These are phyloP conservation scores for Boletus edulis DNA, from an alignment of 768 basidiomycete species.

Conservation along the genomic window DNA sequence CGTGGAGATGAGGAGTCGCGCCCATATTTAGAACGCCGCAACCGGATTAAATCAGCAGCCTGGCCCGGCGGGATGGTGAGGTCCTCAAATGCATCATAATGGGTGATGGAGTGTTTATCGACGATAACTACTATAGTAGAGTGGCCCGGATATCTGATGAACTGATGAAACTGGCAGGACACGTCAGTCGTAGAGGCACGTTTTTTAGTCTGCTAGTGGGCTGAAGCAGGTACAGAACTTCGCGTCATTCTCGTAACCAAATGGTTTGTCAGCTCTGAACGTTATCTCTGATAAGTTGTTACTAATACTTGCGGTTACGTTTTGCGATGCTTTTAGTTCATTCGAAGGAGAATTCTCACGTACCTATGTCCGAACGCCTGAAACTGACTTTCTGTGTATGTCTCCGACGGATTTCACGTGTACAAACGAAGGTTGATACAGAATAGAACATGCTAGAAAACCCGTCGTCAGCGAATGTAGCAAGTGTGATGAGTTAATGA, in stretches of 20 bases:
- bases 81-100: not conserved
- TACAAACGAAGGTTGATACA: too few relatives aligned
- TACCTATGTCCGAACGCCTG: not conserved
- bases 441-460: too few relatives aligned
- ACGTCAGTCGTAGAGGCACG: not conserved
- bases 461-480: too few relatives aligned
- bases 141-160: not conserved
- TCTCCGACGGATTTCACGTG: not conserved
- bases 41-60: not conserved
- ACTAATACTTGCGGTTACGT: not conserved
- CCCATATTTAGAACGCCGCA: not conserved
- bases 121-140: not conserved
- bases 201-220: not conserved
- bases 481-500: too few relatives aligned
- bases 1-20: not conserved
- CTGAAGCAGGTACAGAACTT: constrained; percentile 4
- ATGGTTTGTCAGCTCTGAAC: constrained; percentile 12
- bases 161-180: not conserved
- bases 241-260: constrained; percentile 3
- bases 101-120: not conserved
- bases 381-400: not conserved
- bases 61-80: not conserved
- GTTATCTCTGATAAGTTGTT: constrained; percentile 9
- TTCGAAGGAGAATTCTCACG: constrained; percentile 1
- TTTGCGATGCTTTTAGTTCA: not conserved